Base-by-base conservation (phyloP, 1,284 basidiomycete species). In the Cystobasidium pallidum region DNA sequence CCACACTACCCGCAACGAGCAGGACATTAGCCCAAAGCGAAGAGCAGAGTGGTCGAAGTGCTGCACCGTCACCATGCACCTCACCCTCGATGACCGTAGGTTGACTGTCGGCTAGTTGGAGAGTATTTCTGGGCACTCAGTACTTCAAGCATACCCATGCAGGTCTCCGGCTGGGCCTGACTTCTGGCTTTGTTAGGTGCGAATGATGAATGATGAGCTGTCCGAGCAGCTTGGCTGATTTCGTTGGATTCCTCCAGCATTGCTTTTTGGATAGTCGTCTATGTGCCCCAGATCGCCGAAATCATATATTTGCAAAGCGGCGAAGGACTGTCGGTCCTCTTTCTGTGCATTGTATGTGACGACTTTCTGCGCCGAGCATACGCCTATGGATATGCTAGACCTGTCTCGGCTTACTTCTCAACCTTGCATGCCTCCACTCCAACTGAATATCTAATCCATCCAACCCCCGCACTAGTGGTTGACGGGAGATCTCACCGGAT, bases 401-500 rank as follows among this genome's bases (percentile, higher is more conserved):
- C 43, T 45, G 3, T 45, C n/a, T 19, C 15, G 4, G n/a, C 10
- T 10, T 32, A 19, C 30, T 24, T 43, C 59, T 11, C 34, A 11
- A 28, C 41, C 2, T 10, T 43, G 13, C 36, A 7, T 2, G 17
- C 24, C 11, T n/a, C 36, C 45, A 10, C 71, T 45, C 30, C 3
- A 19, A 49, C 34, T n/a, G n/a, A n/a, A n/a, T n/a, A n/a, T n/a
- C n/a, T n/a, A n/a, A n/a, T n/a, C n/a, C n/a, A n/a, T 11, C 63
- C 26, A 19, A 24, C 34, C 45, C n/a, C 19, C 64, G 34, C 10
- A 43, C 30, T 30, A 77, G 76, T 79, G 78, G 78, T 74, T 79
- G 26, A 73, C 75, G 0, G 78, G 77, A 24, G 78, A 79, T 61
- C 24, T 76, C 28, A 76, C 76, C 13, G 77, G 78, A 66, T 57